Conservation (phyloP, 106 monocot genomes). For the Xerophyta viscosa region DNA sequence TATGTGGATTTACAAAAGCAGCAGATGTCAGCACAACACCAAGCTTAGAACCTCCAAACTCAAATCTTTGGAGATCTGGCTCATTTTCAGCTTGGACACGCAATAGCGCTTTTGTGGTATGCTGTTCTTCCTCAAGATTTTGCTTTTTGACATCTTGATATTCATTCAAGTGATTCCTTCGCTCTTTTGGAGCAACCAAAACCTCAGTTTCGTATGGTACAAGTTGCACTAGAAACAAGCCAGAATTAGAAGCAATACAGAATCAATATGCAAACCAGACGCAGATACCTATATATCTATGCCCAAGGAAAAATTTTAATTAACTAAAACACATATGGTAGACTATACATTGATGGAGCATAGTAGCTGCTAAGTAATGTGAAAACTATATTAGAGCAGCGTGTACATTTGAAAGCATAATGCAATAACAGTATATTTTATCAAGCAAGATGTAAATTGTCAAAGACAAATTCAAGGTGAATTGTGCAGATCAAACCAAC, state of each 20-base stretch:
- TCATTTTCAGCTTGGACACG: constrained; percentile 54
- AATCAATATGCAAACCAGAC: neutral
- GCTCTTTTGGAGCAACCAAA: constrained; percentile 77
- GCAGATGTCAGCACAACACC: constrained; percentile 67
- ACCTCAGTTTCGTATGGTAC: constrained; percentile 92
- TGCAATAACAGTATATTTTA: too few relatives aligned
- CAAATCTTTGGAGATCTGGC: constrained; percentile 39
- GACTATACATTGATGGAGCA: too few relatives aligned
- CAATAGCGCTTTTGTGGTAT: constrained; percentile 42
- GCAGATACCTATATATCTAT: too few relatives aligned
- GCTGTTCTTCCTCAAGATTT: constrained; percentile 22
- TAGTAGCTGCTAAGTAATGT: too few relatives aligned
- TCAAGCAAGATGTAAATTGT: too few relatives aligned
- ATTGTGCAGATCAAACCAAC: too few relatives aligned
- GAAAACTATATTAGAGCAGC: too few relatives aligned
- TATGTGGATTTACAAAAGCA: constrained; percentile 75
- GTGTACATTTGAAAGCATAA: too few relatives aligned
- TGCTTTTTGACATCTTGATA: constrained; percentile 23
- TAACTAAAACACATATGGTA: too few relatives aligned
- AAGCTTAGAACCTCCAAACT: constrained; percentile 53
- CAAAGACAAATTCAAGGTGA: too few relatives aligned
- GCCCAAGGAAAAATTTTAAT: too few relatives aligned
- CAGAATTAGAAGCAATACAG: neutral
- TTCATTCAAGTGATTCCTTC: constrained; percentile 20
- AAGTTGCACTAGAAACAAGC: constrained; percentile 69